A percentile compares a stretch with the other conserved stretches of the same genome.
These are phyloP conservation scores for Fraxinus paxiana DNA, from an alignment of 305 asterid genomes.

Conservation along the genomic window DNA sequence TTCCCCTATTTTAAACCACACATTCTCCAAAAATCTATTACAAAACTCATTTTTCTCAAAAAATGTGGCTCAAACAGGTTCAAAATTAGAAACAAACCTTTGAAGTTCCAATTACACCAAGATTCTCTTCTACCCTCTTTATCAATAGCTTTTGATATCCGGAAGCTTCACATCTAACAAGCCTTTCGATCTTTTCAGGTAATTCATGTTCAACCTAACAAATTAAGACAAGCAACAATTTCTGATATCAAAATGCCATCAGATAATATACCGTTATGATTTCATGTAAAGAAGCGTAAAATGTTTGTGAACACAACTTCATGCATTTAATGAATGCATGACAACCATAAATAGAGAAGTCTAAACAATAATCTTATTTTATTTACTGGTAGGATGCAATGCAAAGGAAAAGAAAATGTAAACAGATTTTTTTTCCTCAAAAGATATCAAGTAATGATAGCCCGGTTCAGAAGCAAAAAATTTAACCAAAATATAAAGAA, in stretches of 20 bases:
- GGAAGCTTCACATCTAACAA: constrained; percentile 95
- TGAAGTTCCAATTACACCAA: constrained; percentile 87
- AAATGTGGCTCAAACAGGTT: neutral
- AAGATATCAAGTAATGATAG: neutral
- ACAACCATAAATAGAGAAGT: constrained; percentile 14
- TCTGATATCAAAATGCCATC: constrained; percentile 13
- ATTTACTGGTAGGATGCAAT: neutral
- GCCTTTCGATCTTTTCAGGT: constrained; percentile 94
- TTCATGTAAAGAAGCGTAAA: neutral
- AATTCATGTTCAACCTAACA: constrained; percentile 80
- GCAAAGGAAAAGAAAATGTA: no score
- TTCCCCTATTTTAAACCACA: no score
- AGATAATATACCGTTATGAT: neutral
- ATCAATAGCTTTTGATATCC: constrained; percentile 88
- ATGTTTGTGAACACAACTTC: constrained; percentile 8
- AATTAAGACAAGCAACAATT: constrained; percentile 26
- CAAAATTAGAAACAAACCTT: constrained; percentile 50
- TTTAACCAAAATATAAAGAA: constrained; percentile 9
- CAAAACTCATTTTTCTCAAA: neutral
- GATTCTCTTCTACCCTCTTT: constrained; percentile 96
- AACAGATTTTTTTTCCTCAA: neutral
- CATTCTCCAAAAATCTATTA: no score
- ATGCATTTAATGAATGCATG: constrained; percentile 9
- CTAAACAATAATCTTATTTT: neutral
- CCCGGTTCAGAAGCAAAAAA: constrained; percentile 11